Evolutionary conservation across 2,329 filamentous ascomycete species (phyloP), one percentile per base, ranked within the genome.

Genomic region (Biscogniauxia mediterranea): DNA sequence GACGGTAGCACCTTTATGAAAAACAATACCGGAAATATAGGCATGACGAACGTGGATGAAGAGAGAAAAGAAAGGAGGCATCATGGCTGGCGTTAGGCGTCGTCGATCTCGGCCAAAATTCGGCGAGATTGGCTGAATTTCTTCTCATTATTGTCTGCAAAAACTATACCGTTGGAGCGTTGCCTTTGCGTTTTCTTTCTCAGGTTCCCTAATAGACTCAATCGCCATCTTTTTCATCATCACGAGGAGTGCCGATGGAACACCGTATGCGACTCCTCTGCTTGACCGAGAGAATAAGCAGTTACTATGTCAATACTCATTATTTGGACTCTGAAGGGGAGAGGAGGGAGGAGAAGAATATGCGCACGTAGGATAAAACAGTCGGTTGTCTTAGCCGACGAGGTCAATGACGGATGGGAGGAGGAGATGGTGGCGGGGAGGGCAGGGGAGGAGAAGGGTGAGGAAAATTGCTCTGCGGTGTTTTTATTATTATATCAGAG

Each of bases 11-110:
- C 54, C 54, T 52, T 20, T 55, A 19, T 8, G 38, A 46, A 15
- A 26, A 52, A 19, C 23, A 55, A 38, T 21, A 54, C 52, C 54
- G 52, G 54, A 25, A 54, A 58, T 57, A 50, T 57, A 55, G 32
- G 49, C 46, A n/a, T 51, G 55, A 61, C 58, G 38, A 46, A 46
- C 17, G 38, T 15, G 38, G 38, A 60, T 57, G 54, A 62, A 53
- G 56, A 60, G 53, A 51, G 53, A 55, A 60, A 55, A 55, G 60
- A 64, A 57, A 58, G 49, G 38, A 46, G 17, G 57, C 59, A 65
- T 65, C 49, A 62, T 52, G 63, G 59, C 38, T 51, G 64, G 64
- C 59, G 64, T 64, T 65, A 52, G 57, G 54, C 55, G 59, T 54
- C 8, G n/a, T 21, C 42, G 21, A 20, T 42, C 52, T 32, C 20